A percentile compares a stretch with the other conserved stretches of the same genome.
Evolutionary conservation across 495 filamentous ascomycete species (phyloP).

Genomic region (Penicillium cinerascens): DNA sequence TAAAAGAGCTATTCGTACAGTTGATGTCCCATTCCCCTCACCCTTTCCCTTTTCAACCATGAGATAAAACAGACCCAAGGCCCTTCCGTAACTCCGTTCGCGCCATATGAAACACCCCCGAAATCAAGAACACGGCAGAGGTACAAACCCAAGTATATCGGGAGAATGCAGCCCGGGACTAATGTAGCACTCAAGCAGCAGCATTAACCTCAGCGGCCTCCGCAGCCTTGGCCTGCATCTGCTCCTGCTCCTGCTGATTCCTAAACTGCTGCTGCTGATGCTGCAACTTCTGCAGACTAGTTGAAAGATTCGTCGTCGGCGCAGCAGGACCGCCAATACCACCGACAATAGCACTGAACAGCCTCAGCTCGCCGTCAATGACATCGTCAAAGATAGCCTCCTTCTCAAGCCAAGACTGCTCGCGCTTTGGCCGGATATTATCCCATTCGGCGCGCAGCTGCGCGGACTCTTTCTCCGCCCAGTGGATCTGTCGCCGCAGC

Average conservation of each 20-base stretch:
- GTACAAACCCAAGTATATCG: neutral
- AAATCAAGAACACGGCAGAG: neutral
- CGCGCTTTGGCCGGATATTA: constrained; percentile 60
- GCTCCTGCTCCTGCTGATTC: constrained; percentile 18
- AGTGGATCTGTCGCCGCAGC: constrained; percentile 73
- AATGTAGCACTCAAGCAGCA: neutral
- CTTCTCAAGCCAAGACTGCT: constrained; percentile 81
- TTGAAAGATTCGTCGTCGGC: constrained; percentile 16
- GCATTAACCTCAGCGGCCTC: constrained; percentile 13
- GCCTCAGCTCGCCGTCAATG: constrained; percentile 53
- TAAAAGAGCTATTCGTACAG: constrained; percentile 24
- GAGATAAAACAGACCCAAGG: constrained; percentile 2
- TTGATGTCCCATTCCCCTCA: constrained; percentile 6
- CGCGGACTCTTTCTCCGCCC: constrained; percentile 70
- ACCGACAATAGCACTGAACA: constrained; percentile 37
- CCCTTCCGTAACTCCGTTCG: neutral
- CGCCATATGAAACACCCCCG: neutral
- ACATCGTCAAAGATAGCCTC: constrained; percentile 62
- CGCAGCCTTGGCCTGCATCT: constrained; percentile 15
- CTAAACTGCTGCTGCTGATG: constrained; percentile 23
- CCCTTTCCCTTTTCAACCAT: neutral
- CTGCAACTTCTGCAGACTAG: constrained; percentile 27
- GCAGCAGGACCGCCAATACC: constrained; percentile 11
- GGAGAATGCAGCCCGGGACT: neutral
- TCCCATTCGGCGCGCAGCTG: constrained; percentile 62